Base-by-base conservation (phyloP, 805 yeast genomes). In the Metschnikowia gelsemii region DNA sequence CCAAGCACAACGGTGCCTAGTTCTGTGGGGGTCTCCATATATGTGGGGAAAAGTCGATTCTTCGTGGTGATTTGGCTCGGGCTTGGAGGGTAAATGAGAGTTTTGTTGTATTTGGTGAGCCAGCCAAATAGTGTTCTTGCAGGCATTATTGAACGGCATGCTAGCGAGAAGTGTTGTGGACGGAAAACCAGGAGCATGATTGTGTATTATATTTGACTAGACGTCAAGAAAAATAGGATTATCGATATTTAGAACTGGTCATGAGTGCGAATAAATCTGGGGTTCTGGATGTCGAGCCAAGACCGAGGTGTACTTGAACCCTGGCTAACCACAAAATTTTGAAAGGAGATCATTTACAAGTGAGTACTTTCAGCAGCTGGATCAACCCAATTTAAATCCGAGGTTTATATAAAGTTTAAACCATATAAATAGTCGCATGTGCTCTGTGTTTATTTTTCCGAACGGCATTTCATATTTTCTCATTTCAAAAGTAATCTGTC, bases 11-110 rank as follows among this genome's bases (percentile, higher is more conserved):
- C 52, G 25, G 75, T 73, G 38, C 81, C 79, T 32, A 87, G 61
- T 51, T 87, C 95, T 38, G 69, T 63, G 16, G 75, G 74, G 41
- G 75, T 69, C 46, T 81, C 68, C 14, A 87, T 66, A 27, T 67
- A 70, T 17, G 62, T 57, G 25, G 66, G 68, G 45, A 61, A 67
- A 11, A 70, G 50, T 21, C 73, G 54, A 48, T 70, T 70, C 20
- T 63, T 55, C 34, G 75, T 70, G 34, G 71, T 59, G 42, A 67
- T 61, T 18, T 59, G 53, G 26, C 51, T 45, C n/a, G 66, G 64
- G 23, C 50, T 46, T 8, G 75, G 75, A 8, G 75, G 75, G 45
- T 70, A 70, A n/a, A 68, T 55, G 47, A 64, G 49, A 40, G 44
- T 52, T 36, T 62, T 47, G 42, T 49, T 49, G 34, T 37, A 40